Base-by-base conservation (phyloP, 768 basidiomycete genomes). In the Lactarius trivialis region DNA sequence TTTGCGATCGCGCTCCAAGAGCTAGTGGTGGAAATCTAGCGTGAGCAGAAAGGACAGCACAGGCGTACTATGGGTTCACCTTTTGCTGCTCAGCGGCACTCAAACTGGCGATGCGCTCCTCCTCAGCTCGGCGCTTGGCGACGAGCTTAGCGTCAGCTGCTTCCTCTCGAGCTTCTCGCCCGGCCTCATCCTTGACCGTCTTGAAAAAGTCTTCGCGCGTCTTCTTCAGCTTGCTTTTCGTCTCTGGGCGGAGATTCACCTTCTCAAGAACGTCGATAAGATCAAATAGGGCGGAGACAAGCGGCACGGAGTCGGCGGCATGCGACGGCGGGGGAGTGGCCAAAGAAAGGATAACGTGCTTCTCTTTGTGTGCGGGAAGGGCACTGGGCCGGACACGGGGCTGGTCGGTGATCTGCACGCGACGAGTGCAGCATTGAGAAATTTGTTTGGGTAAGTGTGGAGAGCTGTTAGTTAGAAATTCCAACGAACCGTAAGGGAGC, bases 31-130 rank as follows among this genome's bases (percentile, higher is more conserved):
- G 21, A 41, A 37, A 39, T 41, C 39, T 39, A 32, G 32, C 28
- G 36, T 57, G n/a, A 62, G 32, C 9, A 24, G 24, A 39, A 26
- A 34, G 24, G 17, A 61, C 51, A 39, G 54, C 28, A 34, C 45
- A 32, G 15, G 53, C 36, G 43, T 67, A 51, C 68, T 58, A 12
- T 50, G 26, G 12, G 65, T 70, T 53, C 56, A 85, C 89, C 84
- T 93, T 93, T 77, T 86, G 84, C 76, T 93, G 91, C 68, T 93
- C 90, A 21, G 84, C 80, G 33, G 90, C 79, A 68, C 86, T 88
- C 59, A 93, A 80, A 69, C 83, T 85, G 36, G 87, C 77, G 45
- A 91, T 72, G 66, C 82, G 79, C 63, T 90, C 91, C 66, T 91
- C 81, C 71, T 90, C 88, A 2, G 82, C 84, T 71, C 79, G 83